phyloP scores from a whole-genome alignment of 345 rosid species.

The Fremontodendron californicum region DNA sequence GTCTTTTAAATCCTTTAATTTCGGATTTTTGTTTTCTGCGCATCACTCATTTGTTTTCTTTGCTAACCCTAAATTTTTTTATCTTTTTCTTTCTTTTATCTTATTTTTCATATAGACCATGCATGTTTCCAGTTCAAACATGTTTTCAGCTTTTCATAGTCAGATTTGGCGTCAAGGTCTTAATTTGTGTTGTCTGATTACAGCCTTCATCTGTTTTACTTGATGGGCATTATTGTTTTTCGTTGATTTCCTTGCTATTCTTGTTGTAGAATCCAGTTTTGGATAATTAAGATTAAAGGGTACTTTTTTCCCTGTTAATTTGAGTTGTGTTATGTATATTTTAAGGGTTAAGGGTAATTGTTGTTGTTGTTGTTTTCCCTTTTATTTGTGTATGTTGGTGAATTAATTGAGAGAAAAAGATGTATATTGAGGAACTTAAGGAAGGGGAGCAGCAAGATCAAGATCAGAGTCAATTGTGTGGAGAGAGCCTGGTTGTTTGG shows the following conservation, averaged over 20 bases:
- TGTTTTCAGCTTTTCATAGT: neutral
- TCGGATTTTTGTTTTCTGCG: neutral
- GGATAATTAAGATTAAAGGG: neutral
- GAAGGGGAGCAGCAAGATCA: slow-evolving; percentile 15
- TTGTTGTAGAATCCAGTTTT: neutral
- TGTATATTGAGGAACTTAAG: slow-evolving; percentile 26
- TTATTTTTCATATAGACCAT: neutral
- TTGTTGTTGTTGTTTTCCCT: neutral
- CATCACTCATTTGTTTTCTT: neutral
- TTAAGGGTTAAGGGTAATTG: neutral
- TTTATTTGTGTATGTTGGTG: neutral
- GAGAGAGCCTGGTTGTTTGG: slow-evolving; percentile 22
- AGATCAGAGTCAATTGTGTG: slow-evolving; percentile 6
- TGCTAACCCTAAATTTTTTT: neutral
- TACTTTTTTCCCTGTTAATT: neutral
- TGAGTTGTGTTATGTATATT: neutral
- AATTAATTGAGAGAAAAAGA: neutral
- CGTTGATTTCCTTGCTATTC: slow-evolving; percentile 1
- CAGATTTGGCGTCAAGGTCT: neutral
- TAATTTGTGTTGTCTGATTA: neutral
- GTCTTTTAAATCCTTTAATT: slow-evolving; percentile 4
- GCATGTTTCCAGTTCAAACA: slow-evolving; percentile 6
- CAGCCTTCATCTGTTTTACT: neutral
- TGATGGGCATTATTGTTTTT: neutral
- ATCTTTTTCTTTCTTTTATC: neutral